phyloP scores from a whole-genome alignment of 345 rosid species.

The Brassica cretica region DNA sequence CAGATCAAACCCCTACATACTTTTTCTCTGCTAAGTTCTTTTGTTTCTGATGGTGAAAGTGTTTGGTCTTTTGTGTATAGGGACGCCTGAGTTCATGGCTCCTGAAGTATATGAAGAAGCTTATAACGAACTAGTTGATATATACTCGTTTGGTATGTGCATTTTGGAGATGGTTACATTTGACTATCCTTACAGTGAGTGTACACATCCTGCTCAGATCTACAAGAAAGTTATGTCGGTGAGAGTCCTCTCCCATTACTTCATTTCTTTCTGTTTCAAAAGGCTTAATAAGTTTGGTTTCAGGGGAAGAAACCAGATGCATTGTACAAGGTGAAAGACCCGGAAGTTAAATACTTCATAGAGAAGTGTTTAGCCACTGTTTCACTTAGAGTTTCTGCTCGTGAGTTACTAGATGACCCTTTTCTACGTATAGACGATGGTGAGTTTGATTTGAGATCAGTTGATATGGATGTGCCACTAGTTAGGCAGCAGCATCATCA shows the following conservation, averaged over 20 bases:
- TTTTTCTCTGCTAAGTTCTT: not conserved
- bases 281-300: constrained; percentile 5
- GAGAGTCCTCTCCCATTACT: constrained; percentile 40
- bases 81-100: constrained; percentile 99
- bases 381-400: constrained; percentile 85
- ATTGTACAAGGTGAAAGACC: constrained; percentile 82
- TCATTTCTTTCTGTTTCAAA: constrained; percentile 19
- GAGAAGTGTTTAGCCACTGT: constrained; percentile 95
- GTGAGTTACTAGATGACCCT: constrained; percentile 86
- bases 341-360: constrained; percentile 78
- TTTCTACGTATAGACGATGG: constrained; percentile 70
- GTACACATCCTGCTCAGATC: constrained; percentile 94
- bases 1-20: not conserved
- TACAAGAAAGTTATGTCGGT: constrained; percentile 98
- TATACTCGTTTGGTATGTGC: constrained; percentile 98
- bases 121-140: constrained; percentile 93
- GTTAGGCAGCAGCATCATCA: constrained; percentile 51
- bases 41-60: constrained; percentile 20
- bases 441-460: constrained; percentile 53
- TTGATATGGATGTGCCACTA: constrained; percentile 54
- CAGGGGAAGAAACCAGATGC: constrained; percentile 99
- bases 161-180: constrained; percentile 95
- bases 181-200: constrained; percentile 96
- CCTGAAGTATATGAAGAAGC: constrained; percentile 98
- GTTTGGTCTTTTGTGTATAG: constrained; percentile 41